Evolutionary conservation across 192 early-diverging fungal genomes (phyloP).

Genomic region (Pecoramyces ruminantium): DNA sequence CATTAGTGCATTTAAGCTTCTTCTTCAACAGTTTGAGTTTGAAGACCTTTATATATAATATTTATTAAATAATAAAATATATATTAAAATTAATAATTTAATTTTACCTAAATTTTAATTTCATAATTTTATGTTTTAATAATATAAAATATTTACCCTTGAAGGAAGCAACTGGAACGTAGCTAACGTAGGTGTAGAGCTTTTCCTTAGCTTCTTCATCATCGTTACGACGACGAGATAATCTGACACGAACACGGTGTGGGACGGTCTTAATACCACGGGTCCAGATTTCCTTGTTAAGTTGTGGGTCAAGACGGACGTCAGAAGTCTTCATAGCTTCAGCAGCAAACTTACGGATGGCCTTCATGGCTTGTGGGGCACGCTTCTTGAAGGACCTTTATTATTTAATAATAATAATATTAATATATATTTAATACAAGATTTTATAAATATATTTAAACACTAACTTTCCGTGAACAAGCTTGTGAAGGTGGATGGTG

Average conservation of each 20-base stretch:
- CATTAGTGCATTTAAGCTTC: background rate
- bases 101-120: no score
- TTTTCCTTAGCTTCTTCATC: constrained; percentile 91
- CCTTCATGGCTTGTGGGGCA: constrained; percentile 87
- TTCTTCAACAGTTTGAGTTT: background rate
- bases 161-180: constrained; percentile 71
- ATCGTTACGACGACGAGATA: constrained; percentile 93
- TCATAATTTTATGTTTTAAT: no score
- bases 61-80: background rate
- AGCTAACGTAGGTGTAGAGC: constrained; percentile 87
- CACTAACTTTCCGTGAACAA: constrained; percentile 53
- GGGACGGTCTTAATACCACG: constrained; percentile 85
- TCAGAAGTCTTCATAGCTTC: constrained; percentile 90
- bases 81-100: background rate
- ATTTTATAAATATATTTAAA: no score
- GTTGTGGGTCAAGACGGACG: constrained; percentile 84
- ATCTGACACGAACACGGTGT: constrained; percentile 87
- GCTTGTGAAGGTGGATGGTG: constrained; percentile 99
- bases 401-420: background rate
- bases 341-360: constrained; percentile 75
- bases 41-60: background rate
- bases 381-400: constrained; percentile 89
- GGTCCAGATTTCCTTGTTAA: constrained; percentile 93
- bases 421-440: no score
- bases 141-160: constrained; percentile 49